Evolutionary conservation across 768 basidiomycete species (phyloP).

Genomic region (Suillus ampliporus): DNA sequence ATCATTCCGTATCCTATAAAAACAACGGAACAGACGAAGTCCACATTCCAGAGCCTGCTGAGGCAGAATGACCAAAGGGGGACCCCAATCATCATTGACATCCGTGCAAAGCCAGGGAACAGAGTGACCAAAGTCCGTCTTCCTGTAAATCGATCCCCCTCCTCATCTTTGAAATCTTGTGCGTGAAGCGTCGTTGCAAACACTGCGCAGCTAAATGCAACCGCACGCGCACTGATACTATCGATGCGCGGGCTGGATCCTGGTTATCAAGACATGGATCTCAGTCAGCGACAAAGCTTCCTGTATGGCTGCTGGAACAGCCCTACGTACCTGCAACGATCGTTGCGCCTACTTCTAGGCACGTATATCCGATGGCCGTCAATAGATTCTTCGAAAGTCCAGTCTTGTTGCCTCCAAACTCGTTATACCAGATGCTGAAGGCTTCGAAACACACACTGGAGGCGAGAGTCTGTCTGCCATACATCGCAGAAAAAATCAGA

Average conservation of each 20-base stretch:
- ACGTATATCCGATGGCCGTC: constrained; percentile 32
- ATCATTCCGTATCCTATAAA: constrained; percentile 10
- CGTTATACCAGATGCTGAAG: constrained; percentile 37
- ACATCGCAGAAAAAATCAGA: constrained; percentile 29
- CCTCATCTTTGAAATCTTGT: constrained; percentile 37
- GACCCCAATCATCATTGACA: constrained; percentile 10
- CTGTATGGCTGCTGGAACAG: no score
- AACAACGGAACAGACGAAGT: background rate
- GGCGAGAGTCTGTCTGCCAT: constrained; percentile 30
- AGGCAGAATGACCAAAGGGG: constrained; percentile 15
- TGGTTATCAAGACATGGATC: constrained; percentile 19
- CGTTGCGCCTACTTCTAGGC: constrained; percentile 34
- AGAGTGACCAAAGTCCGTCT: constrained; percentile 44
- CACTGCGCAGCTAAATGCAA: constrained; percentile 27
- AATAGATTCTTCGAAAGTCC: constrained; percentile 29
- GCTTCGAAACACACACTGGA: constrained; percentile 32
- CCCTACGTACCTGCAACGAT: constrained; percentile 31
- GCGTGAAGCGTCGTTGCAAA: constrained; percentile 32
- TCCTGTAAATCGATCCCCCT: constrained; percentile 38
- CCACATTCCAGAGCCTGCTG: constrained; percentile 12
- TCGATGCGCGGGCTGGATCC: constrained; percentile 13
- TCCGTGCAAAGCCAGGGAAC: constrained; percentile 29
- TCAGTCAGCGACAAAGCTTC: background rate
- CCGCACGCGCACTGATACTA: constrained; percentile 25
- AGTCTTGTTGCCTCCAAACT: constrained; percentile 27